A percentile compares a stretch with the other conserved stretches of the same genome.
Evolutionary conservation across 371 early-diverging fungal species (phyloP).

Genomic region (Blakeslea trispora): DNA sequence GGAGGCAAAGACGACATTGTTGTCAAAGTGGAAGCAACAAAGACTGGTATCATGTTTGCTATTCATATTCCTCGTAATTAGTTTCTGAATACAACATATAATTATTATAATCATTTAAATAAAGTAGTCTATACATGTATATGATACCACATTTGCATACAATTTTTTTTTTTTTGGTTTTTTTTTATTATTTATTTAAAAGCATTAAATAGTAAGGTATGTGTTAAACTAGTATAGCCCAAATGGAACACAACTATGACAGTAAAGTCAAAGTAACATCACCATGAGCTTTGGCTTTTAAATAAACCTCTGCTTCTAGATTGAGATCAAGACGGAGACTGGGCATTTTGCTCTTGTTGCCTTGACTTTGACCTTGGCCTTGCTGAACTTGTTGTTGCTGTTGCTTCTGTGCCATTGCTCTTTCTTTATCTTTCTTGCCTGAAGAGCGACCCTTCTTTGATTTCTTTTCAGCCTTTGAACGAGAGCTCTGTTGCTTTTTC

Average conservation of each 20-base stretch:
- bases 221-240: not conserved
- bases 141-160: too few species aligned
- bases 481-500: not conserved
- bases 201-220: too few species aligned
- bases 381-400: slow-evolving; percentile 7
- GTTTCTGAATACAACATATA: not conserved
- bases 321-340: slow-evolving; percentile 26
- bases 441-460: not conserved
- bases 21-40: slow-evolving; percentile 35
- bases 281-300: slow-evolving; percentile 29
- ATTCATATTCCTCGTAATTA: slow-evolving; percentile 33
- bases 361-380: not conserved
- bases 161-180: too few species aligned
- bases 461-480: not conserved
- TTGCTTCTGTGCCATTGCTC: slow-evolving; percentile 2
- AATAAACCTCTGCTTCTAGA: slow-evolving; percentile 23
- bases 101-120: not conserved
- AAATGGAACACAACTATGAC: slow-evolving; percentile 5
- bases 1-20: slow-evolving; percentile 31
- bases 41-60: slow-evolving; percentile 27
- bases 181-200: too few species aligned
- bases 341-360: slow-evolving; percentile 19
- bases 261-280: slow-evolving; percentile 29
- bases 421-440: not conserved
- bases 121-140: not conserved